phyloP scores from a whole-genome alignment of 192 early-diverging fungal species.

The Oehlia diaphana region DNA sequence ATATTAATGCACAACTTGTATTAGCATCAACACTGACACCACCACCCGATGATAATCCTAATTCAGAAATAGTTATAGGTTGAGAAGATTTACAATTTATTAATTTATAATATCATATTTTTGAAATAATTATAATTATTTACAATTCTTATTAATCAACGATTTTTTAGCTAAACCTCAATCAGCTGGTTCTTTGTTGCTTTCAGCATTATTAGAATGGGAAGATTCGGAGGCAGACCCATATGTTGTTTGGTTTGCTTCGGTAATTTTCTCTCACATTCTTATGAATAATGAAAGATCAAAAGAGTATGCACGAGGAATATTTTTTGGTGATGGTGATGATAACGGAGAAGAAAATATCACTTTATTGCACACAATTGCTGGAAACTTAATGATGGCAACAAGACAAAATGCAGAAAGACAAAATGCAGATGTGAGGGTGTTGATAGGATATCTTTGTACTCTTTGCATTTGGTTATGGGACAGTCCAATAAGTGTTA shows the following conservation, averaged over 20 bases:
- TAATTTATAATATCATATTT: background rate
- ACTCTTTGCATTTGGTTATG: slow-evolving; percentile 86
- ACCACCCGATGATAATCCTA: slow-evolving; percentile 73
- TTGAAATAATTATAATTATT: background rate
- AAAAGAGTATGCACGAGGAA: slow-evolving; percentile 75
- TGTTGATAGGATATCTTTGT: slow-evolving; percentile 75
- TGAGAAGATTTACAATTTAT: background rate
- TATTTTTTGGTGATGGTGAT: slow-evolving; percentile 70
- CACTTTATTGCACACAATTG: slow-evolving; percentile 85
- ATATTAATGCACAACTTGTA: slow-evolving; percentile 85
- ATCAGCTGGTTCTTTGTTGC: slow-evolving; percentile 87
- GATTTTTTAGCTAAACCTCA: slow-evolving; percentile 59
- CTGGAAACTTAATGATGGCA: slow-evolving; percentile 71
- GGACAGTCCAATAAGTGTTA: slow-evolving; percentile 76
- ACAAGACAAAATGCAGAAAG: slow-evolving; percentile 64
- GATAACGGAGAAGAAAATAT: slow-evolving; percentile 69
- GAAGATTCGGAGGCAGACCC: slow-evolving; percentile 71
- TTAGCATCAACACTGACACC: slow-evolving; percentile 82
- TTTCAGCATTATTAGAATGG: slow-evolving; percentile 80
- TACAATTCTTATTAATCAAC: background rate
- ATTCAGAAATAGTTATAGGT: slow-evolving; percentile 35
- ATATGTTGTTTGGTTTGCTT: slow-evolving; percentile 88
- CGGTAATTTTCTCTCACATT: slow-evolving; percentile 78
- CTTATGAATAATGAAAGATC: slow-evolving; percentile 70
- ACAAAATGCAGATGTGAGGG: slow-evolving; percentile 63